Evolutionary conservation across 1,139 yeast species (phyloP).

Genomic region (Casaregolazyma suthepensis): DNA sequence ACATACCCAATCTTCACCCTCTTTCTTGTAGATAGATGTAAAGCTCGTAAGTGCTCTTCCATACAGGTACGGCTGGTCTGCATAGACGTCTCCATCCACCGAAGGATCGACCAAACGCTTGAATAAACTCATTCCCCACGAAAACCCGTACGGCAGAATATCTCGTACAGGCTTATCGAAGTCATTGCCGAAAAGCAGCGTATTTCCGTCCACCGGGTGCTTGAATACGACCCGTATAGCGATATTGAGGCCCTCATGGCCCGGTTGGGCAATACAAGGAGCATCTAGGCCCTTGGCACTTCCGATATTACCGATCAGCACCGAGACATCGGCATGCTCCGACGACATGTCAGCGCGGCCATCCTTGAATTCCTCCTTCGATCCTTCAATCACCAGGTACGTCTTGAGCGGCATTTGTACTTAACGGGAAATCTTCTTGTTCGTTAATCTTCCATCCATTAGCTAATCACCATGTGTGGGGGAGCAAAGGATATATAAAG

Average conservation of each 20-base stretch:
- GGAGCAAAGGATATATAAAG: not conserved
- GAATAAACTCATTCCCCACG: constrained; percentile 44
- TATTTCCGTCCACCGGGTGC: constrained; percentile 43
- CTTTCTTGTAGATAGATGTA: constrained; percentile 31
- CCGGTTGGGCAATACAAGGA: constrained; percentile 1
- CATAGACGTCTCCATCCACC: constrained; percentile 56
- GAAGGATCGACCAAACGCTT: constrained; percentile 50
- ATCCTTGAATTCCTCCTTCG: not conserved
- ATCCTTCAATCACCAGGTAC: not conserved
- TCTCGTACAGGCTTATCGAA: constrained; percentile 55
- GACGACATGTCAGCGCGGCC: not conserved
- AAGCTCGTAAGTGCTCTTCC: constrained; percentile 58
- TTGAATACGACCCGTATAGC: constrained; percentile 28
- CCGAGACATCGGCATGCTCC: not conserved
- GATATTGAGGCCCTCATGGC: constrained; percentile 22
- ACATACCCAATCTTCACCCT: constrained; percentile 9
- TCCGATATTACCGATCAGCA: constrained; percentile 3
- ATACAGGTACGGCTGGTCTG: constrained; percentile 54
- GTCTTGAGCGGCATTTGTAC: not conserved
- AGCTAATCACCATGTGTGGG: not conserved
- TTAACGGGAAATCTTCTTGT: not conserved
- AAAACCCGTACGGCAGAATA: constrained; percentile 56
- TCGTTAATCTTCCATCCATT: not conserved
- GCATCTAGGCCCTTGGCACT: not conserved
- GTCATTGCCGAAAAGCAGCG: constrained; percentile 62